Base-by-base conservation (phyloP, 768 basidiomycete species). In the Termitomyces sp. region DNA sequence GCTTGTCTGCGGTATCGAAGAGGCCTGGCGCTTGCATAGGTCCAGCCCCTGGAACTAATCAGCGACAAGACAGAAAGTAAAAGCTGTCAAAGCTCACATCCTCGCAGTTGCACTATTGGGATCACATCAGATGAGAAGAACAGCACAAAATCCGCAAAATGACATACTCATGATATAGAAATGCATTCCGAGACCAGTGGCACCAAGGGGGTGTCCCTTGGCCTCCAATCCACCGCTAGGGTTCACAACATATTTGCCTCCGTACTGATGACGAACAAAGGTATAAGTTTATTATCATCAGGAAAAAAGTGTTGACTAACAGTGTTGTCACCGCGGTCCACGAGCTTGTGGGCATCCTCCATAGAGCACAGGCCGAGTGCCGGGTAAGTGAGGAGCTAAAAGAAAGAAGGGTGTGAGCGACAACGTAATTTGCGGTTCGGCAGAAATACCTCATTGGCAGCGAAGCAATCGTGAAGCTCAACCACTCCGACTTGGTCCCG, bases 391-490 rank as follows among this genome's bases (percentile, higher is more conserved):
- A 94, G 80, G 35, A 94, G 81, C 89, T 92, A 56, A 45, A 50
- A 28, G 22, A 7, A 16, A 5, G 2, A 32, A n/a, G 20, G 24
- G n/a, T 41, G 18, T 40, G n/a, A 41, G 36, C 38, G 26, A 18
- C 53, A 16, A 33, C 20, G 14, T 3, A 38, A 1, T 9, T 33
- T 41, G 5, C 13, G 28, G 22, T 14, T 46, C 3, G 8, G 20
- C 5, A 40, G 11, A 28, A 56, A 18, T 43, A 85, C 90, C 78
- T 93, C 90, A 65, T 92, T 90, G 10, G 88, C 78, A 56, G 90
- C 80, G 68, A 92, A 94, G 67, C 92, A 94, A 63, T 94, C 92
- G 59, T 94, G 92, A 8, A 94, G 76, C 67, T 94, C 92, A 7
- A 94, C 72, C 0, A 93, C 90, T n/a, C 88, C 88, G 14, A 94